Conservation (phyloP, 2,329 filamentous ascomycete species). For the Oidium heveae region DNA sequence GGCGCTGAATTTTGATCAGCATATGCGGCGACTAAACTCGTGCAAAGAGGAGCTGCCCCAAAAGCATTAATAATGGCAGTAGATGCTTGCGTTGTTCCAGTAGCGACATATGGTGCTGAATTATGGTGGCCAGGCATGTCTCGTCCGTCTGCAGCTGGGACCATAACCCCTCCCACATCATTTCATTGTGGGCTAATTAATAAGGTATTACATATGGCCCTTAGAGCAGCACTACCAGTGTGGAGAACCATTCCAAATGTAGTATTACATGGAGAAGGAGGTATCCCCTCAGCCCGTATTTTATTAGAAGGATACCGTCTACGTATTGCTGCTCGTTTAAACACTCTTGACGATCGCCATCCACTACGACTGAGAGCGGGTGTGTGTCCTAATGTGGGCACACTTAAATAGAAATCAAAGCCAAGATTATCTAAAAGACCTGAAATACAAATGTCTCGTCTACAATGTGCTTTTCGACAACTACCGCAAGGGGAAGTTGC, state of each 20-base stretch:
- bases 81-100: neutral
- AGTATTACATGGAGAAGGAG: neutral
- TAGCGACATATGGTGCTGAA: neutral
- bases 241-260: neutral
- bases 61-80: neutral
- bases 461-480: neutral
- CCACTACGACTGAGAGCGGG: neutral
- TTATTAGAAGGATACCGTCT: neutral
- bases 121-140: neutral
- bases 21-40: neutral
- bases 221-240: neutral
- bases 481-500: neutral
- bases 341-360: neutral
- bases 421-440: neutral
- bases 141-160: neutral
- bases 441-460: neutral
- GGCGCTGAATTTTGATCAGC: neutral
- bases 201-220: neutral
- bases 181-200: neutral
- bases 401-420: neutral
- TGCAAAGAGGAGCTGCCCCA: neutral
- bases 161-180: neutral
- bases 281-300: neutral
- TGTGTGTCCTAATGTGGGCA: neutral
- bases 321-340: neutral